These are phyloP conservation scores for Verticillium nubilum DNA, from an alignment of 2,329 filamentous ascomycete genomes.

Conservation along the genomic window DNA sequence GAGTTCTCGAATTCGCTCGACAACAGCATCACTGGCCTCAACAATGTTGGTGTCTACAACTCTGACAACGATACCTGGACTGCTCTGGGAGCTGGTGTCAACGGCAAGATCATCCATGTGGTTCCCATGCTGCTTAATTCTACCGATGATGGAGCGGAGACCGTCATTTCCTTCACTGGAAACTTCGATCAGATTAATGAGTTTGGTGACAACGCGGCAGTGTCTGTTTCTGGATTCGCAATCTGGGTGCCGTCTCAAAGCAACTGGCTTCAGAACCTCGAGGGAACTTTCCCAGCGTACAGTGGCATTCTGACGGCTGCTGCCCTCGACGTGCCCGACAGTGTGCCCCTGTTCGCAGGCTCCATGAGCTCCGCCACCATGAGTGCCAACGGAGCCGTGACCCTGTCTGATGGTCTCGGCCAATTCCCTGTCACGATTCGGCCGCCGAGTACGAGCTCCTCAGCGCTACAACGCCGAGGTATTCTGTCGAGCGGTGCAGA, in stretches of 20 bases:
- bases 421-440: conserved; percentile 53
- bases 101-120: conserved; percentile 70
- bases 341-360: conserved; percentile 72
- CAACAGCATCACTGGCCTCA: conserved; percentile 57
- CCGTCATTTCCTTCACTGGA: conserved; percentile 74
- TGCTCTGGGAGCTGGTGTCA: conserved; percentile 77
- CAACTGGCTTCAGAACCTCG: conserved; percentile 84
- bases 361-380: conserved; percentile 72
- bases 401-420: conserved; percentile 52
- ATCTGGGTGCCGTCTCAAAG: conserved; percentile 82
- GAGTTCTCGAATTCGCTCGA: conserved; percentile 71
- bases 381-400: conserved; percentile 66
- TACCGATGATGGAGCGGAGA: conserved; percentile 61
- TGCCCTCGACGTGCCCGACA: conserved; percentile 58
- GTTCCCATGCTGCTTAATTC: conserved; percentile 77
- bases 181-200: conserved; percentile 68
- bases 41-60: conserved; percentile 73
- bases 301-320: conserved; percentile 67
- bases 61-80: conserved; percentile 64
- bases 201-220: conserved; percentile 57
- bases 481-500: conserved; percentile 27
- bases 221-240: conserved; percentile 69
- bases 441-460: conserved; percentile 24
- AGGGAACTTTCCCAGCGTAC: conserved; percentile 58
- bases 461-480: conserved; percentile 41